Conservation (phyloP, 768 basidiomycete genomes). For the Hericium erinaceus region DNA sequence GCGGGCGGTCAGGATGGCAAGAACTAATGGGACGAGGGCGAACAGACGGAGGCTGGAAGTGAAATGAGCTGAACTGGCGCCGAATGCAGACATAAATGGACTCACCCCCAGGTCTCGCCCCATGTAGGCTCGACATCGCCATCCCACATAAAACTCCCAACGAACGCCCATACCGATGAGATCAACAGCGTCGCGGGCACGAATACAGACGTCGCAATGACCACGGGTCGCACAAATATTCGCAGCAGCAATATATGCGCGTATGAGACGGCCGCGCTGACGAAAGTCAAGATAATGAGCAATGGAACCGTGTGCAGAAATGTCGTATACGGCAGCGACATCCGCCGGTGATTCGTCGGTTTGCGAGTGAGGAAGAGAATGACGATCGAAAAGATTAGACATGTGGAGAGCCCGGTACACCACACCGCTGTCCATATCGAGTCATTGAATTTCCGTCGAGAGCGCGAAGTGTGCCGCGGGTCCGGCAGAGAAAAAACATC, state of each 20-base stretch:
- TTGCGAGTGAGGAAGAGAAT: conserved; percentile 50
- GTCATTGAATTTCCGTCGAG: conserved; percentile 67
- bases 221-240: conserved; percentile 76
- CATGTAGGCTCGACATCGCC: conserved; percentile 53
- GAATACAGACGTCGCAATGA: conserved; percentile 68
- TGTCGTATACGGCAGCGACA: conserved; percentile 49
- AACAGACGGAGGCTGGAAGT: conserved; percentile 61
- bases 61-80: neutral
- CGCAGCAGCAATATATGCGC: conserved; percentile 66
- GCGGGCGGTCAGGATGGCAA: conserved; percentile 63
- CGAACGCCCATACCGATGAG: conserved; percentile 73
- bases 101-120: conserved; percentile 77
- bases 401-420: conserved; percentile 48
- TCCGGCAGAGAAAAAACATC: conserved; percentile 75
- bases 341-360: conserved; percentile 22
- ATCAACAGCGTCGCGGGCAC: conserved; percentile 67
- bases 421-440: conserved; percentile 62
- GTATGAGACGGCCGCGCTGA: conserved; percentile 66
- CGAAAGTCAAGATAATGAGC: conserved; percentile 59
- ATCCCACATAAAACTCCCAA: conserved; percentile 66
- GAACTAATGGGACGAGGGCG: conserved; percentile 60
- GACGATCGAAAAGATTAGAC: conserved; percentile 54
- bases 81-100: conserved; percentile 7
- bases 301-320: conserved; percentile 72
- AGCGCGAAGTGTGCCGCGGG: conserved; percentile 54